Percentiles rank a stretch among this genome's conserved stretches.
Conservation (phyloP, 1,284 basidiomycete genomes). For the Thecaphora frezii region DNA sequence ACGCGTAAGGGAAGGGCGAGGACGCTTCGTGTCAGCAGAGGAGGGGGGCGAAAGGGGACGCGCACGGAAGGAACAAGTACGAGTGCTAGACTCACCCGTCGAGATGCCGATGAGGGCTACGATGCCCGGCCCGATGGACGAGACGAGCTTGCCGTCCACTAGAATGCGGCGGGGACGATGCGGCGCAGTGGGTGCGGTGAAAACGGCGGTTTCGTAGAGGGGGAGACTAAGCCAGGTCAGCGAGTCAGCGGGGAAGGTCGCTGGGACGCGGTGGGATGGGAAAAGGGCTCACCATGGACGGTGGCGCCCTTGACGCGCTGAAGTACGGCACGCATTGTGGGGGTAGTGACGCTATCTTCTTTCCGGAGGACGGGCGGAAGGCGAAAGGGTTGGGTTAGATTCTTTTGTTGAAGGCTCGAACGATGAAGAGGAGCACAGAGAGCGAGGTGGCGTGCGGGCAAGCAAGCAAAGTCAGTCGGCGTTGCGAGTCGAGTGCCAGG, state of each 20-base stretch:
- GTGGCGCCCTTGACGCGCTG: conserved; percentile 55
- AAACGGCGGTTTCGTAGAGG: background rate
- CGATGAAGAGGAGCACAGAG: no score
- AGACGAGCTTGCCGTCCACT: conserved; percentile 52
- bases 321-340: conserved; percentile 49
- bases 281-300: conserved; percentile 41
- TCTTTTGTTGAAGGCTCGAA: no score
- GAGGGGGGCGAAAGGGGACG: no score
- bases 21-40: background rate
- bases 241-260: background rate
- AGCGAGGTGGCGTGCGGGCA: no score
- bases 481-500: no score
- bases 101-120: conserved; percentile 52
- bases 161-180: background rate
- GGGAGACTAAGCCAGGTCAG: background rate
- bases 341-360: no score
- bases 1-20: background rate
- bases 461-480: no score
- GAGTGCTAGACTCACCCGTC: conserved; percentile 9
- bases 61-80: conserved; percentile 1
- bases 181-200: no score
- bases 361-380: no score
- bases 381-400: no score
- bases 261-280: background rate
- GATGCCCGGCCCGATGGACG: conserved; percentile 52